Evolutionary conservation across 306 rosid genomes (phyloP).

Genomic region (Prunus dulcis): DNA sequence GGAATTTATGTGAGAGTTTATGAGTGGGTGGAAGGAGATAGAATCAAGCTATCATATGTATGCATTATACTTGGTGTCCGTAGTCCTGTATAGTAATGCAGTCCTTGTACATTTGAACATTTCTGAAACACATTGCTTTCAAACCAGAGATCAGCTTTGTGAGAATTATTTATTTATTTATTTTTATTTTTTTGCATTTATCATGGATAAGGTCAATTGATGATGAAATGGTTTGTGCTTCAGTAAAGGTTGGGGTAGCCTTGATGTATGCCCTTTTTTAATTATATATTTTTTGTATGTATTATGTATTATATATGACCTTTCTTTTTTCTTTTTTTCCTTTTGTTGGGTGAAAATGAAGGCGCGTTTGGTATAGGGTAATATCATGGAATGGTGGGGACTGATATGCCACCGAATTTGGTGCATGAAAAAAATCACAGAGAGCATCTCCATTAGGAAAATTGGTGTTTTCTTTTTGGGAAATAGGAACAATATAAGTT

Average conservation of each 20-base stretch:
- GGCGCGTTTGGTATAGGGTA: neutral
- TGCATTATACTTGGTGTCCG: neutral
- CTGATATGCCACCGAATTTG: neutral
- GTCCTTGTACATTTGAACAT: neutral
- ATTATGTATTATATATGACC: neutral
- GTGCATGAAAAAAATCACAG: neutral
- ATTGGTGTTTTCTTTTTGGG: neutral
- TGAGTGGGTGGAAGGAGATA: neutral
- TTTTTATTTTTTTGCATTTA: neutral
- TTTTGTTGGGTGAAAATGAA: neutral
- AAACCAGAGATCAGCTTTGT: neutral
- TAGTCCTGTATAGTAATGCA: neutral
- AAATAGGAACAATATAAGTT: neutral
- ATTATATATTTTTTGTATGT: too few relatives aligned
- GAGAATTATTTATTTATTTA: neutral
- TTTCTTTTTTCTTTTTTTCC: neutral
- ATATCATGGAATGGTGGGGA: conserved; percentile 4
- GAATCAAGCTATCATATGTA: neutral
- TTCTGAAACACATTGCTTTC: conserved; percentile 1
- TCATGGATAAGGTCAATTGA: neutral
- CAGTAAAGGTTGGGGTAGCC: neutral
- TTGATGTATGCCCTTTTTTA: neutral
- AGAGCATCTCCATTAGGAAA: neutral
- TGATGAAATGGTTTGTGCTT: neutral
- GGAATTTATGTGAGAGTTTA: neutral